Conservation (phyloP, 345 rosid genomes). For the Noccaea caerulescens region DNA sequence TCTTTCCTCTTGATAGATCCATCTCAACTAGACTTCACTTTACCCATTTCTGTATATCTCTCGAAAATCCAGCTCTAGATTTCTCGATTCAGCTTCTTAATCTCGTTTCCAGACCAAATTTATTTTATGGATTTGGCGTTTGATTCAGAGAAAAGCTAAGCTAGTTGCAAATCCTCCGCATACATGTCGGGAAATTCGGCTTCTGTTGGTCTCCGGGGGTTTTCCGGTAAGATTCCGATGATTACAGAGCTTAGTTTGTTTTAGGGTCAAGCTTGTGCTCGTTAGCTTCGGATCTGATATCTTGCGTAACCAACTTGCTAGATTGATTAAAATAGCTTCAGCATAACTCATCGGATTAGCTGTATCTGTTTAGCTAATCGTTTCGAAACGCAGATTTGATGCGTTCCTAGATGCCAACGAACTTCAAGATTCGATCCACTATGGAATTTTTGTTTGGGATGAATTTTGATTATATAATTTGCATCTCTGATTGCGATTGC, state of each 20-base stretch:
- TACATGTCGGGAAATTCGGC: slow-evolving; percentile 55
- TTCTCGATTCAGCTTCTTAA: slow-evolving; percentile 28
- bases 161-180: not conserved
- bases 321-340: not conserved
- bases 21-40: slow-evolving; percentile 43
- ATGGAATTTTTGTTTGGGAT: too few relatives aligned
- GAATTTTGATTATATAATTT: too few relatives aligned
- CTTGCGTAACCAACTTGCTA: slow-evolving; percentile 2
- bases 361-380: not conserved
- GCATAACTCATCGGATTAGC: not conserved
- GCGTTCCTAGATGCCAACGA: too few relatives aligned
- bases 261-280: not conserved
- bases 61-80: not conserved
- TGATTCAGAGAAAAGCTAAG: slow-evolving; percentile 10
- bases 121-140: not conserved
- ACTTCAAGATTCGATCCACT: too few relatives aligned
- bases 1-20: slow-evolving; percentile 47
- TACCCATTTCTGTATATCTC: slow-evolving; percentile 34
- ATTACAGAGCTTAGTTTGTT: not conserved
- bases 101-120: slow-evolving; percentile 6
- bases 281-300: slow-evolving; percentile 31
- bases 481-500: not conserved
- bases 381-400: not conserved
- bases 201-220: slow-evolving; percentile 45
- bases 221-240: slow-evolving; percentile 53